Conservation (phyloP, 371 early-diverging fungal species). For the Actinomortierella wolfii region DNA sequence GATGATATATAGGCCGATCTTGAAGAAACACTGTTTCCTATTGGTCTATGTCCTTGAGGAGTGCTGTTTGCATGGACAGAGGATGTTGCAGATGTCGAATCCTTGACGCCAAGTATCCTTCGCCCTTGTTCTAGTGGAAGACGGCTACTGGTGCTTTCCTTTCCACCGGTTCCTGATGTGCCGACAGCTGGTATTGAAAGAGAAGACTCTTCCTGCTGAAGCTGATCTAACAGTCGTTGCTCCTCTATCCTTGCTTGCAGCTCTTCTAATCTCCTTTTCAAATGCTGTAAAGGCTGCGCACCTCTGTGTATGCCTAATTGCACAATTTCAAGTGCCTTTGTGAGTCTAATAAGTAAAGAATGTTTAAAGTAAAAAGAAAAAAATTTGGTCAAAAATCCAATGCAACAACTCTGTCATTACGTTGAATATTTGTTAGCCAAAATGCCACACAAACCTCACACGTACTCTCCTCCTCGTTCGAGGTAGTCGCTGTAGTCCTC, state of each 20-base stretch:
- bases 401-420: not conserved
- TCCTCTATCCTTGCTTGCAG: slow-evolving; percentile 45
- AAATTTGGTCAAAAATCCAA: not conserved
- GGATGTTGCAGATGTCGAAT: slow-evolving; percentile 13
- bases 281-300: slow-evolving; percentile 57
- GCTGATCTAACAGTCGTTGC: slow-evolving; percentile 10
- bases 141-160: slow-evolving; percentile 1
- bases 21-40: slow-evolving; percentile 1
- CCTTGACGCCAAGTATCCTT: slow-evolving; percentile 16
- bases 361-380: not conserved
- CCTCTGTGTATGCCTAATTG: slow-evolving; percentile 55
- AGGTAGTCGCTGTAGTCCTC: slow-evolving; percentile 75
- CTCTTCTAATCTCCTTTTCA: slow-evolving; percentile 48
- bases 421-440: no score
- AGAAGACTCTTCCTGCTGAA: slow-evolving; percentile 11
- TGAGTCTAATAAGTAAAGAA: slow-evolving; percentile 44
- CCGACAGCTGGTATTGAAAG: not conserved
- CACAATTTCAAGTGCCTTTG: slow-evolving; percentile 57
- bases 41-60: slow-evolving; percentile 6
- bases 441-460: no score
- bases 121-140: slow-evolving; percentile 3
- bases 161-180: slow-evolving; percentile 11
- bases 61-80: slow-evolving; percentile 15
- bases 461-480: slow-evolving; percentile 58
- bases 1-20: not conserved